These are phyloP conservation scores for Solanum aculeatissimum DNA, from an alignment of 305 asterid genomes.

Conservation along the genomic window DNA sequence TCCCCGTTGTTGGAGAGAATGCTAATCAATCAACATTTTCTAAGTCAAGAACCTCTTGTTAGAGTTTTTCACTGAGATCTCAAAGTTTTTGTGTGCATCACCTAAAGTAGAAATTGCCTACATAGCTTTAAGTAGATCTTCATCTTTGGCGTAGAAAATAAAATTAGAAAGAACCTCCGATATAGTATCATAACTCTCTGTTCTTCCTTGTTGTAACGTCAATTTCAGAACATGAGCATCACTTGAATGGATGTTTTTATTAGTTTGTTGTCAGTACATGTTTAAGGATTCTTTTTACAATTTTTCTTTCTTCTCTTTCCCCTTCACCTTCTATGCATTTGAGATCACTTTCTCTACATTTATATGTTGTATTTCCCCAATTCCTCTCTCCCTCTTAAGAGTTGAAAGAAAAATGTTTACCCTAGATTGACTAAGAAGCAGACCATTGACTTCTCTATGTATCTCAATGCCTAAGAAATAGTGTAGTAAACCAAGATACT, in stretches of 20 bases:
- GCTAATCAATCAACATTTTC: neutral
- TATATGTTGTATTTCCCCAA: too few species aligned
- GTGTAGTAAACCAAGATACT: too few species aligned
- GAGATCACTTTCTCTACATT: too few species aligned
- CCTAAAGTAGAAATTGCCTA: neutral
- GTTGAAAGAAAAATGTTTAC: too few species aligned
- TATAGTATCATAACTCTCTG: neutral
- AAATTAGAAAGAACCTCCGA: neutral
- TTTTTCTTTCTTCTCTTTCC: too few species aligned
- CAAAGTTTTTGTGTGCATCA: neutral
- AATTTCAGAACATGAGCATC: neutral
- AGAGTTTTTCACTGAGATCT: neutral
- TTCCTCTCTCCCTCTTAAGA: too few species aligned
- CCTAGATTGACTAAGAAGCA: too few species aligned
- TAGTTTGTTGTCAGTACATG: neutral
- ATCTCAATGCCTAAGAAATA: too few species aligned
- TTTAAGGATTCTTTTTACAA: too few species aligned
- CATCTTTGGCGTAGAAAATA: neutral
- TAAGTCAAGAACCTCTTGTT: neutral
- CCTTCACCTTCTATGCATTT: too few species aligned
- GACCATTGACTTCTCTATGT: too few species aligned
- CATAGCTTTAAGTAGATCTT: neutral
- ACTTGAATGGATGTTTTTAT: neutral
- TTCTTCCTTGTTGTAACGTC: neutral
- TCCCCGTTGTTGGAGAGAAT: constrained; percentile 1